These are phyloP conservation scores for Trichophaea hybrida DNA, from an alignment of 2,329 filamentous ascomycete species.

Conservation along the genomic window DNA sequence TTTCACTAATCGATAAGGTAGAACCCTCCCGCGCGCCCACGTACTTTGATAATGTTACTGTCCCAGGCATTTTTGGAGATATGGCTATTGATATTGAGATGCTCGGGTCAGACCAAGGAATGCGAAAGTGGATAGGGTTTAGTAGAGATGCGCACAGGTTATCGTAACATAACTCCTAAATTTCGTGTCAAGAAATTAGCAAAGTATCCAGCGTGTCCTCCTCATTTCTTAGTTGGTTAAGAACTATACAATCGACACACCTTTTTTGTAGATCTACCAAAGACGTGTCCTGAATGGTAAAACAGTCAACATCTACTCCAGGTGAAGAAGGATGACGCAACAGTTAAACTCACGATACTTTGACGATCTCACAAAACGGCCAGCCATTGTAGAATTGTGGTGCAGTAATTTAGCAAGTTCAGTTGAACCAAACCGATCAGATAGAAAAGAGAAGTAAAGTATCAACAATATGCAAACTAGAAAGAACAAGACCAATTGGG, in stretches of 20 bases:
- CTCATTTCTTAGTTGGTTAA: neutral
- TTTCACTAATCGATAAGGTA: constrained; percentile 15
- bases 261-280: constrained; percentile 87
- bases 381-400: constrained; percentile 17
- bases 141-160: constrained; percentile 43
- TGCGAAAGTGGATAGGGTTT: neutral
- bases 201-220: neutral
- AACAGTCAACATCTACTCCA: constrained; percentile 13
- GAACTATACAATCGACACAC: constrained; percentile 30
- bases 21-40: constrained; percentile 24
- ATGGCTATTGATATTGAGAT: constrained; percentile 33
- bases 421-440: no score
- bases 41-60: constrained; percentile 92
- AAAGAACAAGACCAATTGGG: no score
- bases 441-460: no score
- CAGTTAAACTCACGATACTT: constrained; percentile 46
- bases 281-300: constrained; percentile 67
- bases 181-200: neutral
- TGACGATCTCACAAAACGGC: constrained; percentile 51
- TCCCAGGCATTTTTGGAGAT: constrained; percentile 99
- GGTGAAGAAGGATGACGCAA: constrained; percentile 20
- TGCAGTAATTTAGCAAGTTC: no score
- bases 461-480: no score
- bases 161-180: constrained; percentile 86
- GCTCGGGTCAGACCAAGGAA: neutral